Base-by-base conservation (phyloP, 179 eudicot genomes). In the Drosera spatulata region DNA sequence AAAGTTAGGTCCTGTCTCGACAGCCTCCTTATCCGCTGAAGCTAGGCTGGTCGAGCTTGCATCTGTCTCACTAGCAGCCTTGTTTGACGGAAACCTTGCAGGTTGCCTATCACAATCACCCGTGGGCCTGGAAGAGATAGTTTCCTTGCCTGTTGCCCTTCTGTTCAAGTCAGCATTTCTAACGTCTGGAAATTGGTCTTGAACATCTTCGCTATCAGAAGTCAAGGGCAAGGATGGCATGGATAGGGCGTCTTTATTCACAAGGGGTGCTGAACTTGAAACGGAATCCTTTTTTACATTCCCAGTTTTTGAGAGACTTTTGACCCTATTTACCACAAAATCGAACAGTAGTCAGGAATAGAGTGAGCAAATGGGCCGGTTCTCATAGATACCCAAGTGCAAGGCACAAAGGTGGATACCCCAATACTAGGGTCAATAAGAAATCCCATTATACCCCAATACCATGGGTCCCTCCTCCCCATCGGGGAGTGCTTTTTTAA, bases 281-380 rank as follows among this genome's bases (percentile, higher is more conserved):
- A 62, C 65, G 58, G 80, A 82, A 68, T 93, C 95, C 74, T 86
- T 93, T 72, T 83, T 93, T 3, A 80, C 44, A 78, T 89, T 93
- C 50, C 97, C 94, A 66, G 84, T 77, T 76, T 80, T 93, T 11
- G 99, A 89, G 50, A 93, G 97, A 76, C 95, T 86, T 71, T 93
- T 93, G 5, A 93, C 99, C 84, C 99, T 93, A 85, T 65, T 50
- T 33, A 74, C 62, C 61, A 13, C 44, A 57, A 9, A 14, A 2
- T 33, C 10, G 5, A 47, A 12, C 43, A 40, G 10, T 13, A 22
- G 33, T 22, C 33, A 22, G 33, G 33, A 22, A 22, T 22, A 22
- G 33, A 22, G 33, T 22, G 33, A 22, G 33, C 33, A 22, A 22
- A 22, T 22, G 33, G 33, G 1, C 33, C 33, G 33, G 33, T 22